phyloP scores from a whole-genome alignment of 495 filamentous ascomycete species.

The Schizothecium vesticola region DNA sequence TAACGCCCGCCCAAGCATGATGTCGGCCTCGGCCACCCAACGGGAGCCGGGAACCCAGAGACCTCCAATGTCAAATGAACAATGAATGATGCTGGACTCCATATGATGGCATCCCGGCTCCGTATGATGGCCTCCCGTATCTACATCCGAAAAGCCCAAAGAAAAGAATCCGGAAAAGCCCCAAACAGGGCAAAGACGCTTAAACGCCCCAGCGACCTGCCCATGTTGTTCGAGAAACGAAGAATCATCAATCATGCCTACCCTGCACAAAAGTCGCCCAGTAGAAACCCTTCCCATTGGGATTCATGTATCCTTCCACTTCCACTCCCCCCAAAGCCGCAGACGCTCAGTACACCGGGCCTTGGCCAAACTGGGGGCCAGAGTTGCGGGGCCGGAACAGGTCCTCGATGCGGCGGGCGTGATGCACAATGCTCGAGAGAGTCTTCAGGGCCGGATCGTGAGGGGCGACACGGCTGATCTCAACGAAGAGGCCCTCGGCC shows the following conservation, averaged over 20 bases:
- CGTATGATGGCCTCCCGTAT: background rate
- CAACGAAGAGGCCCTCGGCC: slow-evolving; percentile 65
- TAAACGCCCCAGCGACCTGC: background rate
- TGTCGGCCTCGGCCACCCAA: background rate
- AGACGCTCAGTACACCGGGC: background rate
- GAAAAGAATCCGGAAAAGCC: background rate
- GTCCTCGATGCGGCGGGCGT: slow-evolving; percentile 24
- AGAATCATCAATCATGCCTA: background rate
- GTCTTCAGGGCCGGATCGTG: slow-evolving; percentile 58
- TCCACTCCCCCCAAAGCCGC: background rate
- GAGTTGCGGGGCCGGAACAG: background rate
- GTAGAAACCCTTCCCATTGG: background rate
- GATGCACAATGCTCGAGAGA: slow-evolving; percentile 50
- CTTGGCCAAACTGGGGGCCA: background rate
- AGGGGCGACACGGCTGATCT: slow-evolving; percentile 55
- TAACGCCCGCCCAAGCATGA: background rate
- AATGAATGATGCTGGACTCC: background rate
- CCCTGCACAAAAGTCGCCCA: background rate
- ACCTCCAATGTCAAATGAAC: background rate
- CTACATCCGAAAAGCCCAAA: background rate
- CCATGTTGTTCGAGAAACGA: background rate
- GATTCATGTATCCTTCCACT: background rate
- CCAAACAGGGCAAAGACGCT: background rate
- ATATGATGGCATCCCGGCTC: background rate
- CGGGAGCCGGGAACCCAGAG: background rate